Percentiles rank a stretch among this genome's conserved stretches.
These are phyloP conservation scores for Flaveria robusta DNA, from an alignment of 129 eudicot genomes.

Conservation along the genomic window DNA sequence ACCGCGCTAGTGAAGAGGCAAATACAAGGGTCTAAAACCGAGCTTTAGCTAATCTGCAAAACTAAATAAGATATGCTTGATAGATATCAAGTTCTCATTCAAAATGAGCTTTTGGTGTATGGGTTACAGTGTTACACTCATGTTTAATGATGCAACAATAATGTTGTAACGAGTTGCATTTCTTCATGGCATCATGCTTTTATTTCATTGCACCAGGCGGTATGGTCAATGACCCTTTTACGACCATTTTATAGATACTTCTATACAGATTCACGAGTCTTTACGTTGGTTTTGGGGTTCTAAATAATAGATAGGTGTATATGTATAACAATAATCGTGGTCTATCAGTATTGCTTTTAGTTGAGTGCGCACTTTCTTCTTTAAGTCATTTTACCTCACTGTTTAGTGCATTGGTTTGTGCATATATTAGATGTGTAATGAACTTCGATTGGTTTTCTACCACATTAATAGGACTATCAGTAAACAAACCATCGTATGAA, in stretches of 20 bases:
- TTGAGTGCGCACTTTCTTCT: neutral
- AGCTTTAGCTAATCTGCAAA: constrained; percentile 33
- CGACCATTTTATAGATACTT: neutral
- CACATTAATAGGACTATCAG: neutral
- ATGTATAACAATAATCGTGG: neutral
- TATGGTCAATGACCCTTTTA: neutral
- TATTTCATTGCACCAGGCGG: neutral
- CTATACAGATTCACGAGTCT: neutral
- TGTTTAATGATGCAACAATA: constrained; percentile 7
- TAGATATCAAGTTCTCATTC: constrained; percentile 4
- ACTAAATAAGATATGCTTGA: constrained; percentile 26
- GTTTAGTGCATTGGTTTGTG: too few relatives aligned
- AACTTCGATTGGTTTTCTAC: neutral
- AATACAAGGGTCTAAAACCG: constrained; percentile 52
- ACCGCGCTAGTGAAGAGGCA: constrained; percentile 64
- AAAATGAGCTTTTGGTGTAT: neutral
- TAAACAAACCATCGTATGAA: neutral
- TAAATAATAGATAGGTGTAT: neutral
- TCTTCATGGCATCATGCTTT: neutral
- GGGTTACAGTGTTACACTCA: too few relatives aligned
- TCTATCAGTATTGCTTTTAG: neutral
- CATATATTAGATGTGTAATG: neutral
- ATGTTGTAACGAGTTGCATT: constrained; percentile 1
- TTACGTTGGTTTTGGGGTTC: neutral
- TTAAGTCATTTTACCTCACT: too few relatives aligned